Evolutionary conservation across 805 yeast genomes (phyloP).

Genomic region (Maudiozyma saulgeensis): DNA sequence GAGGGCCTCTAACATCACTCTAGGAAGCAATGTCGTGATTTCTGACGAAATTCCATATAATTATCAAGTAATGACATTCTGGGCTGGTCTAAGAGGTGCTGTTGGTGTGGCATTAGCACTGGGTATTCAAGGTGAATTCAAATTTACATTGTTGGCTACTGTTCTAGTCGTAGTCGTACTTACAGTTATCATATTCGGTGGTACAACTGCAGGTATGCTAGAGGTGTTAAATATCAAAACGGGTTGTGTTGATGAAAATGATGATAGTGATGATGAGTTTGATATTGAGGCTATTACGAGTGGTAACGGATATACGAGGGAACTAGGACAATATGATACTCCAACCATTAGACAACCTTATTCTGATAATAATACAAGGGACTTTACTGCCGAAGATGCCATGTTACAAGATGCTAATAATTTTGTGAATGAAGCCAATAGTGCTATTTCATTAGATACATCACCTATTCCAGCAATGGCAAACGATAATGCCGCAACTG

Average conservation of each 20-base stretch:
- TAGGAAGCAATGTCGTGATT: constrained; percentile 26
- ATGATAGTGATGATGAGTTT: constrained; percentile 86
- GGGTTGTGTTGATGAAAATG: constrained; percentile 72
- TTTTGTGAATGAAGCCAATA: constrained; percentile 1
- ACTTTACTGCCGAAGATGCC: constrained; percentile 13
- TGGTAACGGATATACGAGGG: constrained; percentile 6
- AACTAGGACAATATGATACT: background rate
- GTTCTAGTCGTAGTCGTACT: constrained; percentile 93
- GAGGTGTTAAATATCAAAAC: constrained; percentile 88
- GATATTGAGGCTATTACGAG: constrained; percentile 68
- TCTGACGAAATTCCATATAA: constrained; percentile 90
- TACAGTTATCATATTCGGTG: constrained; percentile 94
- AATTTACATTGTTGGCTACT: constrained; percentile 81
- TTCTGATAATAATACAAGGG: constrained; percentile 22
- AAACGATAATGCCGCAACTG: background rate
- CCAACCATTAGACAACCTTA: constrained; percentile 11
- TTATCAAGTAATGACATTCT: constrained; percentile 97
- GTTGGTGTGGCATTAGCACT: constrained; percentile 98
- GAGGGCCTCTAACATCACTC: constrained; percentile 27
- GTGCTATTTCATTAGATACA: background rate
- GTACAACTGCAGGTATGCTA: constrained; percentile 96
- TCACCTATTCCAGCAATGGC: background rate
- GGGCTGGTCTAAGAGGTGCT: constrained; percentile 99
- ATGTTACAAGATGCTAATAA: constrained; percentile 1
- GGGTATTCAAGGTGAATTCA: constrained; percentile 92